Evolutionary conservation across 2,329 filamentous ascomycete genomes (phyloP).

Genomic region (Lasiodiplodia hormozganensis): DNA sequence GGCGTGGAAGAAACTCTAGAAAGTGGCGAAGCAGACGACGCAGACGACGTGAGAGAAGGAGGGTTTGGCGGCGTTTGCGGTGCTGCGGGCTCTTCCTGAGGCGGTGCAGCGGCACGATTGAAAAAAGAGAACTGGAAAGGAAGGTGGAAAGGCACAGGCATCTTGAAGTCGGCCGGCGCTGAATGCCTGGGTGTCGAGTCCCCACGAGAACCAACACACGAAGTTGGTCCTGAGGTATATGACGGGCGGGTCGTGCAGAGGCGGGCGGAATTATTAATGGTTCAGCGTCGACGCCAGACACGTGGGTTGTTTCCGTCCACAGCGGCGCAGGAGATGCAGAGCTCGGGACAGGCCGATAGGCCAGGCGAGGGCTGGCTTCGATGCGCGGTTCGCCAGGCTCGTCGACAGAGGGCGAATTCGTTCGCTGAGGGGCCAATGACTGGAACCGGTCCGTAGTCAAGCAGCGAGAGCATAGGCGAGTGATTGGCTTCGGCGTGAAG

Average conservation of each 20-base stretch:
- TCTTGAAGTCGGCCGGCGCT: background rate
- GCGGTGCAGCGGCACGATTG: conserved; percentile 6
- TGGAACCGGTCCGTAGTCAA: conserved; percentile 19
- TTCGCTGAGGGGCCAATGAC: conserved; percentile 18
- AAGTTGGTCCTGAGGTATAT: conserved; percentile 3
- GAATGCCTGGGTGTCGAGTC: conserved; percentile 16
- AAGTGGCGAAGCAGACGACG: background rate
- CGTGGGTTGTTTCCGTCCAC: conserved; percentile 36
- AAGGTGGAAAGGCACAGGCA: conserved; percentile 14
- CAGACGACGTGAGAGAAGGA: conserved; percentile 2
- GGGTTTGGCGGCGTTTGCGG: background rate
- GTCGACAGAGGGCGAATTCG: background rate
- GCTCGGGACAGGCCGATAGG: conserved; percentile 25
- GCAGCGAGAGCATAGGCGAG: conserved; percentile 11
- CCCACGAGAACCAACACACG: conserved; percentile 20
- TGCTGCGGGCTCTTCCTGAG: background rate
- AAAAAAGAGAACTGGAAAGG: conserved; percentile 16
- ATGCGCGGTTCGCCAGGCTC: conserved; percentile 15
- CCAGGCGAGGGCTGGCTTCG: conserved; percentile 37
- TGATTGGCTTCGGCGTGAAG: conserved; percentile 16
- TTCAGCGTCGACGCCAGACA: conserved; percentile 31
- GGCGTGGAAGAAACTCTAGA: conserved; percentile 4
- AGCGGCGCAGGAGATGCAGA: conserved; percentile 34
- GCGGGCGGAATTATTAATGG: conserved; percentile 22
- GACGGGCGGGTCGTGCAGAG: conserved; percentile 13